Base-by-base conservation (phyloP, 2,329 filamentous ascomycete species). In the Aspergillus tubingensis region DNA sequence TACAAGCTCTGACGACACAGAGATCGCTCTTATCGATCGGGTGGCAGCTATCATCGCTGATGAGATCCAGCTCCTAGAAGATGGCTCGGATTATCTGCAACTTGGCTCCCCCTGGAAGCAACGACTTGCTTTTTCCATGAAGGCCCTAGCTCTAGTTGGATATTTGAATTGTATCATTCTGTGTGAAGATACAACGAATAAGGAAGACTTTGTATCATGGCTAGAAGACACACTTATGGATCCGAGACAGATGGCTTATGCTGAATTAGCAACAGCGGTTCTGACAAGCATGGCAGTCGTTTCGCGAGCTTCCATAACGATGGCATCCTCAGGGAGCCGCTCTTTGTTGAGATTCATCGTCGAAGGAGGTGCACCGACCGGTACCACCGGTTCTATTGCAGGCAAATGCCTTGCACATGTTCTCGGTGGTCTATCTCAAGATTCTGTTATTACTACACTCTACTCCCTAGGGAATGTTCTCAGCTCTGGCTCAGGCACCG, bases 391-490 rank as follows among this genome's bases (percentile, higher is more conserved):
- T 47, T 83, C 83, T 2, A 84, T 94, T 36, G 94, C 94, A 27
- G 92, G 93, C n/a, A 87, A 88, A 65, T 95, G 90, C 68, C 81
- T 99, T 36, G 92, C 93, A 2, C 89, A 88, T 66, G 87, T 96
- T 17, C 81, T 99, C 58, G 89, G 88, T 67, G 83, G 89, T 69
- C 83, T 98, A 11, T 96, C 95, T 1, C 91, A 96, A 68, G 95
- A 99, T 79, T 89, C 92, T 38, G 86, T 96, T 38, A 98, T 99
- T 66, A 96, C 93, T 5, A 98, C 93, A 1, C 81, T 99, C 8
- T 99, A 99, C 77, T 95, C 92, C 0, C 83, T 99, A n/a, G 95
- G 95, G 19, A 99, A 99, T 72, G 90, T 96, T 3, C 82, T 99
- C 13, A 97, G 92, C 68, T 88, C 92, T 5, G 87, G 85, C 50